These are phyloP conservation scores for Coniochaeta sp. DNA, from an alignment of 2,329 filamentous ascomycete genomes.

Conservation along the genomic window DNA sequence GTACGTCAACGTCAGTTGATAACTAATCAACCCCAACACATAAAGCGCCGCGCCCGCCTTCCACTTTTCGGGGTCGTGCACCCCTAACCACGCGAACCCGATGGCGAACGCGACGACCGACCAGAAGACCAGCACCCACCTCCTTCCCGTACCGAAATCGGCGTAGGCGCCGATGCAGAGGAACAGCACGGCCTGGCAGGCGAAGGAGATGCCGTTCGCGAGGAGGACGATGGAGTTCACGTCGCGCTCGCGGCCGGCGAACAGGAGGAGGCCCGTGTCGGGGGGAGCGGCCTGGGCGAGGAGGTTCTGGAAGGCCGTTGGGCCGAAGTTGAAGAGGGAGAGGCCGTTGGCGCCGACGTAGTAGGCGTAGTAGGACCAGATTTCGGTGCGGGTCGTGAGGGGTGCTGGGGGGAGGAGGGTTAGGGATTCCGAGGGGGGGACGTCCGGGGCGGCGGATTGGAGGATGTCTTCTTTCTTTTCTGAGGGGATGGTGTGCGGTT, in stretches of 20 bases:
- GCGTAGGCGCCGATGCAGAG: slow-evolving; percentile 44
- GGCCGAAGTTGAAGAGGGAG: slow-evolving; percentile 57
- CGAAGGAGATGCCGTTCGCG: slow-evolving; percentile 61
- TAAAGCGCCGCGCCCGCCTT: slow-evolving; percentile 53
- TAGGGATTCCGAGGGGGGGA: background rate
- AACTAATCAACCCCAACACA: slow-evolving; percentile 59
- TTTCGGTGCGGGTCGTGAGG: background rate
- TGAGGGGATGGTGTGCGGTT: background rate
- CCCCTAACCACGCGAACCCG: slow-evolving; percentile 61
- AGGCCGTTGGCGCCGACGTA: slow-evolving; percentile 62
- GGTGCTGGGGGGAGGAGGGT: background rate
- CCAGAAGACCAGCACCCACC: slow-evolving; percentile 54
- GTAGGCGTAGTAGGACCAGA: slow-evolving; percentile 31
- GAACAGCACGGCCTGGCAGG: slow-evolving; percentile 54
- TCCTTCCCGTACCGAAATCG: slow-evolving; percentile 60
- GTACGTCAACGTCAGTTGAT: slow-evolving; percentile 61
- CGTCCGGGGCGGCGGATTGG: background rate
- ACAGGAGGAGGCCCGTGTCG: slow-evolving; percentile 42
- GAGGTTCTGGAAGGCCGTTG: slow-evolving; percentile 58
- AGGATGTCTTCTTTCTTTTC: background rate
- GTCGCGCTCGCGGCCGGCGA: slow-evolving; percentile 49
- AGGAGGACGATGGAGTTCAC: slow-evolving; percentile 60
- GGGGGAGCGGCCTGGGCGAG: slow-evolving; percentile 53
- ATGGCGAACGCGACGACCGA: slow-evolving; percentile 55
- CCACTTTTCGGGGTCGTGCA: slow-evolving; percentile 55